A percentile compares a stretch with the other conserved stretches of the same genome.
These are phyloP conservation scores for Prunus padus DNA, from an alignment of 306 rosid genomes.

Conservation along the genomic window DNA sequence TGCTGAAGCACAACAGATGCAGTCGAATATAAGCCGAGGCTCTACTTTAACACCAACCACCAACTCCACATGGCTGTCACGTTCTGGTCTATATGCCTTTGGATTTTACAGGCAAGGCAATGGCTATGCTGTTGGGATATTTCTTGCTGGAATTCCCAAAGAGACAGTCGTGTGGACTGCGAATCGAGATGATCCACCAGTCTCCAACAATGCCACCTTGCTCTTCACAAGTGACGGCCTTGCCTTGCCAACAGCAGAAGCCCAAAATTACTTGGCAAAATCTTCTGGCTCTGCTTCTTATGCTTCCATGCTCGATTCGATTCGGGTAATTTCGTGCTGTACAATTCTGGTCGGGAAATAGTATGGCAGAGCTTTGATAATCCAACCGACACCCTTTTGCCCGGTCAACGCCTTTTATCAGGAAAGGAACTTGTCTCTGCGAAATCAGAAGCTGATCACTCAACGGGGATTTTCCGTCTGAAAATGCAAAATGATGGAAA, in stretches of 20 bases:
- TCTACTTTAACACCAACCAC: not conserved
- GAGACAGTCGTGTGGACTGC: constrained; percentile 25
- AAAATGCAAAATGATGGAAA: too few species aligned
- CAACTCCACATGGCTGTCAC: constrained; percentile 11
- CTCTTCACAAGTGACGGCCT: too few species aligned
- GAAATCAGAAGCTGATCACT: constrained; percentile 10
- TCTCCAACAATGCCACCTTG: too few species aligned
- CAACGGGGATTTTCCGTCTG: constrained; percentile 9
- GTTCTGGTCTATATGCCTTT: constrained; percentile 34
- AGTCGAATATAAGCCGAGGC: too few species aligned
- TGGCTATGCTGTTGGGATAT: too few species aligned
- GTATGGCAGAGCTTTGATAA: too few species aligned
- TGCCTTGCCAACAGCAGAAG: too few species aligned
- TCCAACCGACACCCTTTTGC: constrained; percentile 23
- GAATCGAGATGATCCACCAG: constrained; percentile 16
- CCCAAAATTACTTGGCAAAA: too few species aligned
- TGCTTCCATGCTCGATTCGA: constrained; percentile 27
- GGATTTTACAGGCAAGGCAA: constrained; percentile 9
- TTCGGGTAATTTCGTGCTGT: not conserved
- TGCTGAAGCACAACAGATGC: too few species aligned
- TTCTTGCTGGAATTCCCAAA: not conserved
- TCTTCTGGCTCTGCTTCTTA: not conserved
- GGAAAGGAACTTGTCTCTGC: constrained; percentile 3
- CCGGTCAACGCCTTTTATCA: not conserved
- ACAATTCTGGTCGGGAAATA: too few species aligned